Percentiles rank a stretch among this genome's conserved stretches.
Evolutionary conservation across 495 filamentous ascomycete species (phyloP).

Genomic region (Evansstolkia leycettana): DNA sequence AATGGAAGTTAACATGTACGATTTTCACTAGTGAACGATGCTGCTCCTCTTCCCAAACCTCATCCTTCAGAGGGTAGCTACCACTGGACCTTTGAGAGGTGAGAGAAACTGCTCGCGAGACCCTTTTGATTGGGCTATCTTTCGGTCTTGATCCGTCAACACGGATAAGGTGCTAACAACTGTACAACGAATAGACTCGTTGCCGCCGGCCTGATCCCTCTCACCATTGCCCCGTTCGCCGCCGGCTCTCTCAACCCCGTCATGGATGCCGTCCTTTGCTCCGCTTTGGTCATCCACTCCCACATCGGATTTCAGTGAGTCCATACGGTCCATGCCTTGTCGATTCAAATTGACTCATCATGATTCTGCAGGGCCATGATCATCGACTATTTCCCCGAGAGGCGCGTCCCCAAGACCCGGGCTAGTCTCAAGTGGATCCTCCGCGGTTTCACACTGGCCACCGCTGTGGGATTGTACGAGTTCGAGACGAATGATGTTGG

Average conservation of each 20-base stretch:
- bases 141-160: too few relatives aligned
- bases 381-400: conserved; percentile 77
- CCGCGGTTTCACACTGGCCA: conserved; percentile 63
- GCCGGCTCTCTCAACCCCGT: conserved; percentile 81
- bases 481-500: conserved; percentile 99
- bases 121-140: background rate
- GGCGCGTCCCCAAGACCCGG: conserved; percentile 53
- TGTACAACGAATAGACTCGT: conserved; percentile 42
- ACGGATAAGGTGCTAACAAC: too few relatives aligned
- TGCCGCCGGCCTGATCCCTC: conserved; percentile 64
- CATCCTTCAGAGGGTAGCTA: conserved; percentile 79
- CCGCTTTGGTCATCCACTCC: conserved; percentile 75
- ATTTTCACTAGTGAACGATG: conserved; percentile 62
- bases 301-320: conserved; percentile 84
- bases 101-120: background rate
- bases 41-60: conserved; percentile 58
- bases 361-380: conserved; percentile 48
- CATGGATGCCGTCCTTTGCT: conserved; percentile 76
- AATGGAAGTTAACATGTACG: conserved; percentile 10
- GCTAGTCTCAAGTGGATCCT: conserved; percentile 61
- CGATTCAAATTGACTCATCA: conserved; percentile 6
- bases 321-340: background rate
- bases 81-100: conserved; percentile 97
- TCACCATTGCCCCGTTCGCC: conserved; percentile 85
- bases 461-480: conserved; percentile 85